Base-by-base conservation (phyloP, 2,329 filamentous ascomycete genomes). In the Fusarium begoniae region DNA sequence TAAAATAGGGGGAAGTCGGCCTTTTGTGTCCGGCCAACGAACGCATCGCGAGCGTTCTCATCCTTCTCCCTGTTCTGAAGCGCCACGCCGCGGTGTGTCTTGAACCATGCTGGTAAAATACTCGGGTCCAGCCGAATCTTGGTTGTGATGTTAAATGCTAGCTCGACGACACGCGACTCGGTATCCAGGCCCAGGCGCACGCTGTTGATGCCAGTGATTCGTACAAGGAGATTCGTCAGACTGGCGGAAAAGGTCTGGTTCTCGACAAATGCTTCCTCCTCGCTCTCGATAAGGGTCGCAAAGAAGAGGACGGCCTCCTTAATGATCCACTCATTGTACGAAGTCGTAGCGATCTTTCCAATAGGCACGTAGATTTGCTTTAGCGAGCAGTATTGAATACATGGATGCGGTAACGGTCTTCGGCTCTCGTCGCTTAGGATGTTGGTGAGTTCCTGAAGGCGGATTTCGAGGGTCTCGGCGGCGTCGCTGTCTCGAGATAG, bases 1-100 rank as follows among this genome's bases (percentile, higher is more conserved):
- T 98, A 98, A 83, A 98, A 98, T 4, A 99, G 84, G 2, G 96
- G 96, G 75, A 99, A 99, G 79, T 98, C 96, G 75, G 95, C 93
- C 81, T 95, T 93, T 79, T 97, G 93, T 11, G 94, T 96, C 56
- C 92, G 90, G 7, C 95, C 95, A 2, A 93, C 93, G 81, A 98
- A 97, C 73, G 90, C 91, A 59, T 92, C 93, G 79, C 95, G 95
- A 75, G 89, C 90, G 56, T 91, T 88, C 24, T 82, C 82, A 48
- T 83, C 82, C 62, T 78, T 83, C 30, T 82, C 87, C 76, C 81
- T 85, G 8, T 72, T 72, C 65, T 70, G 70, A 24, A 66, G 68
- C 30, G 74, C 74, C 60, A 74, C 76, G n/a, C 63, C 75, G 20
- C 79, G 71, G 57, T 82, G 80, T 13, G 90, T 90, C 73, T 92